Conservation (phyloP, 73 alveolate genomes). For the Paramecium bursaria region DNA sequence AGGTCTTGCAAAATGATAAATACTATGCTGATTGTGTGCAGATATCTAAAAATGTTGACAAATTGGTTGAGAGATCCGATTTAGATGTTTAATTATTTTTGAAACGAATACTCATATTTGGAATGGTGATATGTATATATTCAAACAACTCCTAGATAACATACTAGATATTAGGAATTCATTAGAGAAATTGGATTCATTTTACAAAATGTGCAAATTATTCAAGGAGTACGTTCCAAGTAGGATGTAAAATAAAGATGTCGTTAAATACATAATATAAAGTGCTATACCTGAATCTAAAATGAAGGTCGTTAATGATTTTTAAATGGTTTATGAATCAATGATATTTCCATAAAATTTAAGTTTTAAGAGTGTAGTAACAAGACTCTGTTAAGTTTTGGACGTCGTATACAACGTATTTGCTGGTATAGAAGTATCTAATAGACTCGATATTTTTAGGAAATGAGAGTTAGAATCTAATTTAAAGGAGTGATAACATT, state of each 20-base stretch:
- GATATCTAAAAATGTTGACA: background rate
- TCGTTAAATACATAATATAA: background rate
- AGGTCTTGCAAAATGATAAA: background rate
- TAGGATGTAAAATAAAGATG: background rate
- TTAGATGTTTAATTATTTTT: background rate
- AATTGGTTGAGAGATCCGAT: background rate
- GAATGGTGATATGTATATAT: too few relatives aligned
- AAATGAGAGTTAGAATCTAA: background rate
- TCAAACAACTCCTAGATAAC: background rate
- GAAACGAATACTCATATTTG: background rate
- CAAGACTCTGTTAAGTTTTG: background rate
- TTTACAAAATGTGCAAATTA: background rate
- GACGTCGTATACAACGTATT: background rate
- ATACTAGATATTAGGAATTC: background rate
- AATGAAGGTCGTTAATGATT: background rate
- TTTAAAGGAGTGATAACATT: background rate
- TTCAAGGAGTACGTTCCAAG: background rate
- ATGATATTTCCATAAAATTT: background rate
- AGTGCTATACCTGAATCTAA: background rate
- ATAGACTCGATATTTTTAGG: background rate
- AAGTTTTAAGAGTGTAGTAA: background rate
- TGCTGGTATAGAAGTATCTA: background rate
- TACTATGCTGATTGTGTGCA: background rate
- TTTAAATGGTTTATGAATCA: too few relatives aligned
- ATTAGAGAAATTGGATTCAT: background rate